phyloP scores from a whole-genome alignment of 257 asterid genomes.

The Penstemon davidsonii region DNA sequence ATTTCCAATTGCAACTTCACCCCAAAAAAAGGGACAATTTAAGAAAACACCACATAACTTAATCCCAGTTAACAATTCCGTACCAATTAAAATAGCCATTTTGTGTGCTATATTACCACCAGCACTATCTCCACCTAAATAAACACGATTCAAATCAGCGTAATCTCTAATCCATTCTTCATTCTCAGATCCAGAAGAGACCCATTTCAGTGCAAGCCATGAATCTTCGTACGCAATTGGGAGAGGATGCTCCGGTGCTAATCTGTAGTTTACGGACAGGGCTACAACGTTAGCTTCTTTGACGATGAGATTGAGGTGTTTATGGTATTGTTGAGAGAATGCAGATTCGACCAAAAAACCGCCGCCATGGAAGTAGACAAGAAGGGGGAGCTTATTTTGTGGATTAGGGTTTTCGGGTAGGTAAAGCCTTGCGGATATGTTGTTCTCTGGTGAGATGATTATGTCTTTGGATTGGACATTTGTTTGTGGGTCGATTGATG shows the following conservation, averaged over 20 bases:
- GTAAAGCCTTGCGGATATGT: conserved; percentile 36
- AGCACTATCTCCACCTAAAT: conserved; percentile 66
- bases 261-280: conserved; percentile 41
- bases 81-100: conserved; percentile 42
- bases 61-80: conserved; percentile 32
- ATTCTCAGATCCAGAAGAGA: conserved; percentile 20
- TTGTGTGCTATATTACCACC: conserved; percentile 58
- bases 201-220: conserved; percentile 37
- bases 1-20: conserved; percentile 40
- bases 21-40: conserved; percentile 55
- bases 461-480: conserved; percentile 43
- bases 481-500: conserved; percentile 31
- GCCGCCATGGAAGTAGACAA: conserved; percentile 49
- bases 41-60: conserved; percentile 45
- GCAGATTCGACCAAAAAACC: conserved; percentile 42
- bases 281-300: conserved; percentile 29
- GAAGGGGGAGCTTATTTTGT: conserved; percentile 31
- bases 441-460: not conserved
- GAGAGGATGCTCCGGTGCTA: conserved; percentile 46
- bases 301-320: conserved; percentile 31
- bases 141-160: conserved; percentile 50
- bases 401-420: conserved; percentile 14
- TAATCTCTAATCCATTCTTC: conserved; percentile 47
- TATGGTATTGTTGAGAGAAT: conserved; percentile 42
- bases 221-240: conserved; percentile 40